Evolutionary conservation across 225 moss, liverwort and hornwort genomes (phyloP).

Genomic region (Thuidium tamariscinum): DNA sequence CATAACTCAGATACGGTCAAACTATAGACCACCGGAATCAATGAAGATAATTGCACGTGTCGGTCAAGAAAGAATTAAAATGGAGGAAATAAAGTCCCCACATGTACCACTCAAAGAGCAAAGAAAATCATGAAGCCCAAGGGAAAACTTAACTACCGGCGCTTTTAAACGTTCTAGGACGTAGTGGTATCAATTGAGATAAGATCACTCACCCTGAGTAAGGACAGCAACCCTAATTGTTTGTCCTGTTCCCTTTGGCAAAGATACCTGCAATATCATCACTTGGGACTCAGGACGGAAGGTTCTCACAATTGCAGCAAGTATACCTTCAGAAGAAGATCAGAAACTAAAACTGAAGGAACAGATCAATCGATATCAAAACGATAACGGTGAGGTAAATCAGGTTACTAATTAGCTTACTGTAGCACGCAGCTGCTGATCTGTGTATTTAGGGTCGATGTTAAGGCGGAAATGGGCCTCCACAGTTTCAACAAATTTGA

Average conservation of each 20-base stretch:
- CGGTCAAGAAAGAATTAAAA: neutral
- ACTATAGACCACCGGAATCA: neutral
- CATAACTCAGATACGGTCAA: neutral
- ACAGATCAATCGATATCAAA: neutral
- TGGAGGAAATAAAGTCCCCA: neutral
- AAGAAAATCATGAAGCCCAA: neutral
- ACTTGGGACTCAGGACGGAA: neutral
- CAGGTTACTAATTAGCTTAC: constrained; percentile 8
- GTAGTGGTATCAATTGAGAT: neutral
- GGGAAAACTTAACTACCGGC: neutral
- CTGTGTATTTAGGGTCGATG: constrained; percentile 91
- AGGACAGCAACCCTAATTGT: constrained; percentile 84
- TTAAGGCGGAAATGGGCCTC: constrained; percentile 97
- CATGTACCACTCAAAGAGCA: neutral
- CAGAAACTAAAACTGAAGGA: neutral
- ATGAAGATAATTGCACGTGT: neutral
- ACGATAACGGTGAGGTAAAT: neutral
- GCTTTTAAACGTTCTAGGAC: neutral
- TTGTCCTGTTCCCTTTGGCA: constrained; percentile 97
- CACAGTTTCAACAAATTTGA: constrained; percentile 79
- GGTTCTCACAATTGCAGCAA: neutral
- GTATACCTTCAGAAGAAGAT: neutral
- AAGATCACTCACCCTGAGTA: constrained; percentile 60
- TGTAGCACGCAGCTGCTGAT: constrained; percentile 92
- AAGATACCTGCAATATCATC: constrained; percentile 54